A percentile compares a stretch with the other conserved stretches of the same genome.
phyloP scores from a whole-genome alignment of 805 yeast species.

The Allodekkera sacchari region DNA sequence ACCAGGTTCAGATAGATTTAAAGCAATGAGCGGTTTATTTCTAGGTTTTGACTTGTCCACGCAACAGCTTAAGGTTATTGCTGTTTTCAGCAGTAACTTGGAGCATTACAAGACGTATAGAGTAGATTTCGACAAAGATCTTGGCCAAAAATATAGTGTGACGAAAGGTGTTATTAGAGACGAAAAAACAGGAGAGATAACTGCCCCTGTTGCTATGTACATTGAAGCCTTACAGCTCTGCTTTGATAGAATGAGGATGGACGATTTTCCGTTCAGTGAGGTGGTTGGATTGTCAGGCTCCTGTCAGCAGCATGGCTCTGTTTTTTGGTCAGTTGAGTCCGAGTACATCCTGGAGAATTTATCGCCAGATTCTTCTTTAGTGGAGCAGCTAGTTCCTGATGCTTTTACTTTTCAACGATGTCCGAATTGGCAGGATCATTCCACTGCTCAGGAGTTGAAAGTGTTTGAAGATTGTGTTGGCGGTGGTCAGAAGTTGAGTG shows the following conservation, averaged over 20 bases:
- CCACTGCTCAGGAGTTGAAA: conserved; percentile 62
- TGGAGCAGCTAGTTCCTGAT: conserved; percentile 36
- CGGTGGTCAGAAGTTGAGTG: conserved; percentile 52
- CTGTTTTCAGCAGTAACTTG: conserved; percentile 42
- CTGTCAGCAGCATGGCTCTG: conserved; percentile 90
- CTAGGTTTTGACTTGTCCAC: conserved; percentile 85
- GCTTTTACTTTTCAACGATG: conserved; percentile 60
- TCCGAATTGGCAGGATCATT: conserved; percentile 95
- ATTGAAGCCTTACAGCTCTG: conserved; percentile 69
- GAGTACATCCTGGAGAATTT: conserved; percentile 31
- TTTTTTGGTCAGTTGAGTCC: conserved; percentile 60
- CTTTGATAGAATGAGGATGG: conserved; percentile 40
- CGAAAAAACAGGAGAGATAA: conserved; percentile 49
- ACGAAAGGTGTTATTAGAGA: conserved; percentile 61
- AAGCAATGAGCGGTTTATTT: conserved; percentile 21
- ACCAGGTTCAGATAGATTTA: conserved; percentile 7
- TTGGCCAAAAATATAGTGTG: conserved; percentile 49
- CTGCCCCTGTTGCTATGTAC: conserved; percentile 88
- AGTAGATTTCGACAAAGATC: conserved; percentile 66
- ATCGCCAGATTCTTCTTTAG: conserved; percentile 25
- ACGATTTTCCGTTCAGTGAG: conserved; percentile 45
- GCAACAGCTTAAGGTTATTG: conserved; percentile 76
- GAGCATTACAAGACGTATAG: conserved; percentile 46
- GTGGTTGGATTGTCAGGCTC: conserved; percentile 75
- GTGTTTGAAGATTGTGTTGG: conserved; percentile 55